Conservation (phyloP, 2,329 filamentous ascomycete genomes). For the Aspergillus floridensis region DNA sequence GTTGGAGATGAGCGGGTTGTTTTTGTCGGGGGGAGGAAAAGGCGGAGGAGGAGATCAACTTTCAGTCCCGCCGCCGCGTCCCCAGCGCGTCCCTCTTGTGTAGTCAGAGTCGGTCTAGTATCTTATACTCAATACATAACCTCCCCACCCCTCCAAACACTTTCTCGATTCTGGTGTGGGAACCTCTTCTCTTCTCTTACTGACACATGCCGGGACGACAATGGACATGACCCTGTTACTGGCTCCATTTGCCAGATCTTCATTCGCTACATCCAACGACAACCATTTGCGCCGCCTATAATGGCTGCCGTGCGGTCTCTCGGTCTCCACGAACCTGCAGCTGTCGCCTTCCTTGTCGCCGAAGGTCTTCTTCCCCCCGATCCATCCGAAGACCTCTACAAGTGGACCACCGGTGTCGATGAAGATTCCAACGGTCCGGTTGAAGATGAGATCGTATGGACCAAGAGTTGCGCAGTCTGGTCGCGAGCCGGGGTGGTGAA, state of each 20-base stretch:
- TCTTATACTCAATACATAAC: constrained; percentile 1
- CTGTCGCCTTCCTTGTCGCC: constrained; percentile 75
- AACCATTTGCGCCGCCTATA: constrained; percentile 29
- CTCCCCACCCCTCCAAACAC: not conserved
- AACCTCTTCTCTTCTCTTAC: constrained; percentile 2
- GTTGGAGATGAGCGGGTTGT: not conserved
- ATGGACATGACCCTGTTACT: constrained; percentile 28
- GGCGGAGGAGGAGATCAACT: not conserved
- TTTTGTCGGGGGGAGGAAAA: constrained; percentile 7
- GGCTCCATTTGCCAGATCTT: constrained; percentile 24
- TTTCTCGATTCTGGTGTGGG: constrained; percentile 1
- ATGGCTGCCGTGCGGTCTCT: constrained; percentile 93
- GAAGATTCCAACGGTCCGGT: constrained; percentile 45
- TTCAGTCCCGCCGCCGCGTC: constrained; percentile 19
- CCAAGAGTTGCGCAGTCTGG: constrained; percentile 78
- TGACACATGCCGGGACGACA: constrained; percentile 15
- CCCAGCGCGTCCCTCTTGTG: constrained; percentile 26
- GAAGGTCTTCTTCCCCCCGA: constrained; percentile 73
- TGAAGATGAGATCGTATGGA: constrained; percentile 79
- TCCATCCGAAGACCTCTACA: constrained; percentile 62
- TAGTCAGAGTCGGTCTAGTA: not conserved
- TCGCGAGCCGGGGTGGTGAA: constrained; percentile 80
- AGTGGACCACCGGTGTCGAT: constrained; percentile 65
- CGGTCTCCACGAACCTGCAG: constrained; percentile 84
- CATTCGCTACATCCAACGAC: constrained; percentile 20